These are phyloP conservation scores for Tetrastigma voinierianum DNA, from an alignment of 164 flowering plant genomes.

Conservation along the genomic window DNA sequence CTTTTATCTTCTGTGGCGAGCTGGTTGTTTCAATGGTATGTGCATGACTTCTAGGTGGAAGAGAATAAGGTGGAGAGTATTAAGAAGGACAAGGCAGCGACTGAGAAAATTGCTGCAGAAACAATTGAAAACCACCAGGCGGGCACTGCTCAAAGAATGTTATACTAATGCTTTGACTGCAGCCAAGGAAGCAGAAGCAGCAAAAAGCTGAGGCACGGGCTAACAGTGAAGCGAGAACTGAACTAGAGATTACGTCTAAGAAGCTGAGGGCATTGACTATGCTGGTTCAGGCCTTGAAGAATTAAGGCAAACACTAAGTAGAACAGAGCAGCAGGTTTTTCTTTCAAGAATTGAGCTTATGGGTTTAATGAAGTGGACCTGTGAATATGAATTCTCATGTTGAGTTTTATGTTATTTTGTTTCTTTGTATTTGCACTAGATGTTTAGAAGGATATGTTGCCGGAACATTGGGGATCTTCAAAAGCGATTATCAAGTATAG, in stretches of 20 bases:
- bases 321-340: conserved; percentile 92
- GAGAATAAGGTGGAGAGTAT: conserved; percentile 95
- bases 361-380: conserved; percentile 6
- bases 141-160: conserved; percentile 76
- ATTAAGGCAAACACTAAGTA: conserved; percentile 79
- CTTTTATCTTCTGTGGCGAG: neutral
- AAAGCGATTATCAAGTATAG: conserved; percentile 84
- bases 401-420: neutral
- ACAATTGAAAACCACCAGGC: conserved; percentile 90
- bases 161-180: conserved; percentile 79
- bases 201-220: conserved; percentile 95
- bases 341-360: conserved; percentile 2
- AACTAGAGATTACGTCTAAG: conserved; percentile 85
- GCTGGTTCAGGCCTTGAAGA: conserved; percentile 94
- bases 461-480: conserved; percentile 97
- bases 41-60: conserved; percentile 56
- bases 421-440: neutral
- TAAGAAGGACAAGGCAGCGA: conserved; percentile 85
- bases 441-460: conserved; percentile 81
- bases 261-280: conserved; percentile 94
- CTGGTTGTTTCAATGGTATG: neutral
- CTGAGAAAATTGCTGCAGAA: conserved; percentile 94
- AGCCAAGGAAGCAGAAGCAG: conserved; percentile 94
- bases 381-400: neutral
- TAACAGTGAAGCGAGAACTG: conserved; percentile 89